Base-by-base conservation (phyloP, 2,329 filamentous ascomycete genomes). In the Trichoderma sp. region DNA sequence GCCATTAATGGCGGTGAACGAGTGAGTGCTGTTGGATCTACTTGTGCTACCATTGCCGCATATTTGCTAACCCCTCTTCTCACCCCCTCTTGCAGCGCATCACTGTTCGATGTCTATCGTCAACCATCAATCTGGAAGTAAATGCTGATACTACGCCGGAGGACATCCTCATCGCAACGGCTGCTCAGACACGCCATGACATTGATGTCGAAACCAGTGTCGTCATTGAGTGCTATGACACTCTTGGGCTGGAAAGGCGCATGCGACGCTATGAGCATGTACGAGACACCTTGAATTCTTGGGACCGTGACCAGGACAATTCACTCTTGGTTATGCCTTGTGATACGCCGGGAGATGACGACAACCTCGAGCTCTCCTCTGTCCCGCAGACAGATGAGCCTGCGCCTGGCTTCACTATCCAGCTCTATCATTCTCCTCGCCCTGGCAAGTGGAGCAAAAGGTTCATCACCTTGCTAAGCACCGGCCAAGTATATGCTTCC, bases 381-480 rank as follows among this genome's bases (percentile, higher is more conserved):
- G 93, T 92, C 4, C 88, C 92, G 1, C 83, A 84, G 30, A 82
- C 81, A 1, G 77, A 81, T n/a, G 84, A 89, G 26, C 85, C 90
- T 58, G 93, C 94, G 0, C 79, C 82, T 1, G 92, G 92, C 55
- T 88, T 90, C 71, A 88, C 88, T 15, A 88, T 95, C 70, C 87
- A 91, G 71, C 85, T 98, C 74, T 91, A 95, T 76, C 91, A 97
- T 81, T 96, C 93, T 0, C 92, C 94, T 57, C 91, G 90, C 61
- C 90, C 91, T 0, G 92, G 93, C 17, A 96, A 94, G 79, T 98
- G 95, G 96, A 91, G 90, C 75, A 97, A 97, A 82, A 90, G 93
- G 50, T 94, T 88, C 80, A 85, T 98, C 66, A 94, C 90, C 0
- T 82, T 98, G 34, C 86, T 91, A 5, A 84, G 85, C 9, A 92